Conservation (phyloP, 495 filamentous ascomycete species). For the Penicillium nucicola region DNA sequence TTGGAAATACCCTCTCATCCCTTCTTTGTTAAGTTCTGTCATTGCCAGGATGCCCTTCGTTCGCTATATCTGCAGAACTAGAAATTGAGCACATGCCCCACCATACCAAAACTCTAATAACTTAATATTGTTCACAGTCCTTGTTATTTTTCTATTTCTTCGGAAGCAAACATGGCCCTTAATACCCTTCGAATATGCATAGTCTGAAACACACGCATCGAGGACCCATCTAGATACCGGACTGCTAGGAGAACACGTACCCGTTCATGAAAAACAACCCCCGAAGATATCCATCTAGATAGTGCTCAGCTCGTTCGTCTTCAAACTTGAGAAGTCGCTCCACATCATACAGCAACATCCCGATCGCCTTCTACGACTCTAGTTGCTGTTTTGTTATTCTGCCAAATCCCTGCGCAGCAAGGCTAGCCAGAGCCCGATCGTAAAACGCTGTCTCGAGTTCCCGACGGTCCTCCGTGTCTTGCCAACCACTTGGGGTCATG, state of each 20-base stretch:
- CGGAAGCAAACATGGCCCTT: not conserved
- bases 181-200: not conserved
- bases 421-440: conserved; percentile 9
- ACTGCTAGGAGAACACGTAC: conserved; percentile 4
- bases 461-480: conserved; percentile 9
- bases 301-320: conserved; percentile 15
- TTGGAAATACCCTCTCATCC: no score
- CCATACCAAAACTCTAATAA: no score
- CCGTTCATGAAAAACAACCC: conserved; percentile 10
- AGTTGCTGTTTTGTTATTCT: conserved; percentile 11
- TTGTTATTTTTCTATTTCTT: not conserved
- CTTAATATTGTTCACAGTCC: no score
- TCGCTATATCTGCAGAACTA: no score
- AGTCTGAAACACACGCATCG: not conserved
- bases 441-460: conserved; percentile 9
- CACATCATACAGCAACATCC: conserved; percentile 12
- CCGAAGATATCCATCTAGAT: conserved; percentile 14
- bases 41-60: no score
- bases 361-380: conserved; percentile 12
- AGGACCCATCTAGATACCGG: conserved; percentile 1
- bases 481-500: conserved; percentile 6
- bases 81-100: no score
- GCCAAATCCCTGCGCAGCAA: conserved; percentile 4
- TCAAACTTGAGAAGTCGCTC: conserved; percentile 18
- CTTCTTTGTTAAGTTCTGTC: no score